phyloP scores from a whole-genome alignment of 441 rosid genomes.

The Viola pubescens region DNA sequence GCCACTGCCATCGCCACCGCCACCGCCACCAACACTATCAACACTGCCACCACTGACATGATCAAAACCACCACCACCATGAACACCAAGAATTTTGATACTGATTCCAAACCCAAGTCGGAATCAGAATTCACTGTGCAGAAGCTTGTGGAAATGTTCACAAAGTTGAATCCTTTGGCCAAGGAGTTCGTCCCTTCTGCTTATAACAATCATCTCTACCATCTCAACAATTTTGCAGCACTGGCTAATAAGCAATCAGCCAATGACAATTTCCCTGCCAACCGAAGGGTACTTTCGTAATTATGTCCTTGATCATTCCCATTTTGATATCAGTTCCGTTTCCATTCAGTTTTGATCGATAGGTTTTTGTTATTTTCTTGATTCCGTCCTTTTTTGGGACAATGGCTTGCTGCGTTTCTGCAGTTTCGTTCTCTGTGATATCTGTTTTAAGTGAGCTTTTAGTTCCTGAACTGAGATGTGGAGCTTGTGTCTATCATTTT shows the following conservation, averaged over 20 bases:
- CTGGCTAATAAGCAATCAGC: constrained; percentile 21
- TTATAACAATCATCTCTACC: constrained; percentile 24
- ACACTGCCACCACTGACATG: constrained; percentile 21
- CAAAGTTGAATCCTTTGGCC: constrained; percentile 78
- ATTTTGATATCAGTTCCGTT: neutral
- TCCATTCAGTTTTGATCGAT: constrained; percentile 6
- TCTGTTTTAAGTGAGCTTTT: too few relatives aligned
- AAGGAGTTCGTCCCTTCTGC: constrained; percentile 79
- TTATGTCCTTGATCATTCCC: constrained; percentile 4
- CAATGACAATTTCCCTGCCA: constrained; percentile 24
- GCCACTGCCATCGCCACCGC: too few relatives aligned
- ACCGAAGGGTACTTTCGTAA: constrained; percentile 31
- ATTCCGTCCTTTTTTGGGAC: constrained; percentile 1
- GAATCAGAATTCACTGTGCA: constrained; percentile 55
- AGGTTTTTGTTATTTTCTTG: constrained; percentile 3
- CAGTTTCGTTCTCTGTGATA: too few relatives aligned
- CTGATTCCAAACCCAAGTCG: constrained; percentile 25
- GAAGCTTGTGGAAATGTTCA: constrained; percentile 71
- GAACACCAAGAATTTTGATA: constrained; percentile 26
- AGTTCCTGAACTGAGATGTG: too few relatives aligned
- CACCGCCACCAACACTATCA: constrained; percentile 17
- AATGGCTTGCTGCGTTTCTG: constrained; percentile 1
- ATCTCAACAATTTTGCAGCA: constrained; percentile 21
- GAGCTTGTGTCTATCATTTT: neutral
- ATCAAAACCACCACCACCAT: constrained; percentile 20